phyloP scores from a whole-genome alignment of 2,329 filamentous ascomycete species.

The Thielaviopsis punctulata region DNA sequence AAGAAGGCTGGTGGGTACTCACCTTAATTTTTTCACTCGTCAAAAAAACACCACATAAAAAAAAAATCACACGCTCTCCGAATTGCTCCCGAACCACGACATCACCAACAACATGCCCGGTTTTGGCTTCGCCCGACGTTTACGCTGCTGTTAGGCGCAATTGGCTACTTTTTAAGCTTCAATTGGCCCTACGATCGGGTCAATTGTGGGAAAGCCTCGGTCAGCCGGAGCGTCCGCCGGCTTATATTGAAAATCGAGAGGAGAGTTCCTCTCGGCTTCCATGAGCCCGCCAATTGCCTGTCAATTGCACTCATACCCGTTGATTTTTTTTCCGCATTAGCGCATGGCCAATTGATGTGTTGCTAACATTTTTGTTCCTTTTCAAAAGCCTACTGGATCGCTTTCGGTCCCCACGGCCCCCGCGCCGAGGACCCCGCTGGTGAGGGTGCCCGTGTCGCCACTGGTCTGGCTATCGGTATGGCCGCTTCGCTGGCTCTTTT shows the following conservation, averaged over 20 bases:
- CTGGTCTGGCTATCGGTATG: conserved; percentile 54
- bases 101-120: not conserved
- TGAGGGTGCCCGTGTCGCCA: conserved; percentile 63
- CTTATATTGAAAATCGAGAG: not conserved
- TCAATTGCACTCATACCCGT: not conserved
- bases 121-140: not conserved
- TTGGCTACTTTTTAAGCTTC: not conserved
- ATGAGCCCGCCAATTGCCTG: not conserved
- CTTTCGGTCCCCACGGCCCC: conserved; percentile 90
- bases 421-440: conserved; percentile 69
- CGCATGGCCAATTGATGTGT: not conserved
- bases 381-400: conserved; percentile 88
- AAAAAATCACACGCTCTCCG: not conserved
- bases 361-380: not conserved
- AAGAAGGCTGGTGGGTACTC: conserved; percentile 88
- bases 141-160: not conserved
- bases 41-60: conserved; percentile 5
- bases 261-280: not conserved
- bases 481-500: conserved; percentile 55
- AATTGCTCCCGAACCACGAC: not conserved
- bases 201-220: not conserved
- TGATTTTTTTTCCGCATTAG: not conserved
- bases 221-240: not conserved
- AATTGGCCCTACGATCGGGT: not conserved
- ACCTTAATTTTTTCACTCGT: conserved; percentile 1